A percentile compares a stretch with the other conserved stretches of the same genome.
phyloP scores from a whole-genome alignment of 257 asterid genomes.

The Solanum sejunctum region DNA sequence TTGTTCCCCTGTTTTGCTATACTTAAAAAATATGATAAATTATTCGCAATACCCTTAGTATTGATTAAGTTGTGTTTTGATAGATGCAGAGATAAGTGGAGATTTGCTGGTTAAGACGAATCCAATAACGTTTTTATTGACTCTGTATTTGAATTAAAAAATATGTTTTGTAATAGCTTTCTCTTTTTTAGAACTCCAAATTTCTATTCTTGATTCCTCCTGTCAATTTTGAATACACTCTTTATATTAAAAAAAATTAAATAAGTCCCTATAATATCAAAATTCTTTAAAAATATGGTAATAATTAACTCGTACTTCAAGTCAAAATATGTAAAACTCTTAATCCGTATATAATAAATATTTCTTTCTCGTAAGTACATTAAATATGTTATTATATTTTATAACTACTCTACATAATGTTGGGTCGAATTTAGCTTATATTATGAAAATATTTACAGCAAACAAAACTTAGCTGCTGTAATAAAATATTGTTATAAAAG shows the following conservation, averaged over 20 bases:
- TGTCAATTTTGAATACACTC: not conserved
- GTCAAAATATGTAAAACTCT: too few species aligned
- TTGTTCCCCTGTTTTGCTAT: not conserved
- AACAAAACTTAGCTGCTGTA: not conserved
- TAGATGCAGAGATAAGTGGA: too few species aligned
- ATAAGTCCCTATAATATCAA: not conserved
- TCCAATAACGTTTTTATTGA: too few species aligned
- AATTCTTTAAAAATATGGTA: not conserved
- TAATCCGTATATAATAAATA: not conserved
- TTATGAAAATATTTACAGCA: not conserved
- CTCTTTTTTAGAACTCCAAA: too few species aligned
- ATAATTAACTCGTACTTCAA: not conserved
- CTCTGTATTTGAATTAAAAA: too few species aligned
- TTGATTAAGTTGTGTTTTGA: not conserved
- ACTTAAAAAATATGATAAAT: not conserved
- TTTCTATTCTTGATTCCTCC: too few species aligned
- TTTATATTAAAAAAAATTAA: not conserved
- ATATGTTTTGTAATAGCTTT: too few species aligned
- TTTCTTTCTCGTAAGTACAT: too few species aligned
- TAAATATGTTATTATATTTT: too few species aligned
- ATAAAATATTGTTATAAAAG: not conserved
- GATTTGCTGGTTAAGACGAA: too few species aligned
- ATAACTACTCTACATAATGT: too few species aligned
- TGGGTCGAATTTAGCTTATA: not conserved
- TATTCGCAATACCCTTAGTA: not conserved